Evolutionary conservation across 1,284 basidiomycete genomes (phyloP).

Genomic region (Ustilago crameri): DNA sequence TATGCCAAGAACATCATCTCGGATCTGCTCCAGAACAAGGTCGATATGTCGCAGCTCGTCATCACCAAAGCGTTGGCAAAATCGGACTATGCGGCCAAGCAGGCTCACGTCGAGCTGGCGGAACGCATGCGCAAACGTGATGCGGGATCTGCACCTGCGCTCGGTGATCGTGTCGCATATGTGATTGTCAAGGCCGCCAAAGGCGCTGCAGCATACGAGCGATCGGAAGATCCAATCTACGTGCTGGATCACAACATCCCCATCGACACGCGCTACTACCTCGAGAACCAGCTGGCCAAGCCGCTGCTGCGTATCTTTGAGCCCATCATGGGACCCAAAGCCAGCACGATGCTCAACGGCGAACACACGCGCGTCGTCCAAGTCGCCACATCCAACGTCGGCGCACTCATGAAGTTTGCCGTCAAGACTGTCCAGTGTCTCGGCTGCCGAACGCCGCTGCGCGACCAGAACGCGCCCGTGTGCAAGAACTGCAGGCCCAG

Average conservation of each 20-base stretch:
- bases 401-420: slow-evolving; percentile 68
- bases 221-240: slow-evolving; percentile 67
- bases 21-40: slow-evolving; percentile 67
- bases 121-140: slow-evolving; percentile 68
- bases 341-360: slow-evolving; percentile 59
- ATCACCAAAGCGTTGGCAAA: slow-evolving; percentile 68
- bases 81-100: slow-evolving; percentile 66
- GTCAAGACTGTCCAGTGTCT: slow-evolving; percentile 66
- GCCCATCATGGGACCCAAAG: slow-evolving; percentile 64
- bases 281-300: slow-evolving; percentile 67
- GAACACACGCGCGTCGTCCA: slow-evolving; percentile 66
- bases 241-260: slow-evolving; percentile 68
- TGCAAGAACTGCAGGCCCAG: slow-evolving; percentile 64
- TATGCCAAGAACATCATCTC: slow-evolving; percentile 67
- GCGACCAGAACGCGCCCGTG: slow-evolving; percentile 59
- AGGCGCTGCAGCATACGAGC: slow-evolving; percentile 66
- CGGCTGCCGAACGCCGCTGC: slow-evolving; percentile 66
- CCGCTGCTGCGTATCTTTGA: slow-evolving; percentile 68
- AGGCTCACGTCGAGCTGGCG: slow-evolving; percentile 67
- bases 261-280: slow-evolving; percentile 68
- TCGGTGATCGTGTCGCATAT: slow-evolving; percentile 67
- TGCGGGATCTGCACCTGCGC: slow-evolving; percentile 65
- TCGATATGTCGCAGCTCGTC: slow-evolving; percentile 68
- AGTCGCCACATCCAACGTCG: slow-evolving; percentile 65
- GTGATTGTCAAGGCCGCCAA: slow-evolving; percentile 68